Evolutionary conservation across 1,139 yeast genomes (phyloP), one percentile per base, ranked within the genome.

Genomic region (Diutina scorzettiae): DNA sequence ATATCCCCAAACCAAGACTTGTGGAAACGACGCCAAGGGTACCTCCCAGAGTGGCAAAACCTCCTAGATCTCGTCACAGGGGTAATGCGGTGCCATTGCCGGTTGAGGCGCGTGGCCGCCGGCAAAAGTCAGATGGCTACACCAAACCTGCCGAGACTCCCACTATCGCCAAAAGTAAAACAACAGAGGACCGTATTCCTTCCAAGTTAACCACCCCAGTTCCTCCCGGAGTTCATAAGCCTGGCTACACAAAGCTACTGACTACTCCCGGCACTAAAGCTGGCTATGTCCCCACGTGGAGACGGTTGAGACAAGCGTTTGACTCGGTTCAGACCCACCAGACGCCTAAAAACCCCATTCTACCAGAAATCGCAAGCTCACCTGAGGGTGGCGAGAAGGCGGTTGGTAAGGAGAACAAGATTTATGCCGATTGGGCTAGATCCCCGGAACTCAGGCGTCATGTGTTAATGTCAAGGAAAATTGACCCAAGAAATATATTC

Each of bases 361-460:
- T 21, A 2, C 39, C 28, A 16, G 28, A 23, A 4, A 23, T 23
- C 5, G 16, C 39, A 12, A 32, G 37, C n/a, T 19, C 25, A 12
- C 37, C 37, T n/a, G 37, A 32, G 21, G 25, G 20, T n/a, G 37
- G 37, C 8, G 21, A 32, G 9, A n/a, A 19, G 11, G 3, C 24
- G 4, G 16, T 9, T 4, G 12, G 20, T 3, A 19, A 11, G 7
- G 17, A 21, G 5, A n/a, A 18, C n/a, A 14, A 17, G 12, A n/a
- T 34, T 5, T 34, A n/a, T 16, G 39, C 25, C 6, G 25, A 34
- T n/a, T 34, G 39, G 39, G 39, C 39, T 14, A 18, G 19, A 11
- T 14, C 27, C 6, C 39, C 39, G 5, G 29, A 34, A 7, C 28
- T 34, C 7, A 21, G 24, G 11, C 18, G 19, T 5, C 14, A 12